Evolutionary conservation across 371 early-diverging fungal genomes (phyloP), one percentile per base, ranked within the genome.

Genomic region (Rhizopus microsporus): DNA sequence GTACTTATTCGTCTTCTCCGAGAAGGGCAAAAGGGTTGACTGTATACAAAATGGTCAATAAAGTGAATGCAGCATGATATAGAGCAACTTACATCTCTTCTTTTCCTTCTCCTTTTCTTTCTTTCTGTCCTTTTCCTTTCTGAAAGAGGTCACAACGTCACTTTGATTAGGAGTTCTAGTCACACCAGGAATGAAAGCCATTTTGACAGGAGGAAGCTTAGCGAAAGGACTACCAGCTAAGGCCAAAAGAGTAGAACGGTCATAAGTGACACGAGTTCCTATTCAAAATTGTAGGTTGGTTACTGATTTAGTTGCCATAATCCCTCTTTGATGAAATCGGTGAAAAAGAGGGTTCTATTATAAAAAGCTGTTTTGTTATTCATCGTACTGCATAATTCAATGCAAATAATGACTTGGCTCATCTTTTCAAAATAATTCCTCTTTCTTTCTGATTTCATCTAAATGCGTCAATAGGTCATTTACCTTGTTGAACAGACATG

Each of bases 201-300:
- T 71, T 59, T 78, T 78, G 53, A 71, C 75, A 47, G 88, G 88
- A 40, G 84, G 85, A 6, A 83, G 77, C 60, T 82, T 82, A 4
- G 86, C 75, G 62, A 88, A 60, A 31, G 80, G 83, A 63, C 86
- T 86, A 73, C 83, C 84, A 53, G 84, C 77, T 30, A 88, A 78
- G 49, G 82, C 82, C 60, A 86, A 63, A 64, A 88, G 69, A 7
- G 82, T 86, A 56, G 67, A 68, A 48, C 86, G 85, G 68, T 88
- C 88, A 59, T 88, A 88, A 56, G 78, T 78, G 55, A 82, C 84
- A 62, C 84, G 81, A 63, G 83, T 57, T 54, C 57, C 63, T 57
- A 23, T 23, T 23, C 23, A 23, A 23, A 23, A 23, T 23, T 23
- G 2, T 1, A 23, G 2, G 23, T 23, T 2, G 23, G 23, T 23